Evolutionary conservation across 225 moss, liverwort and hornwort species (phyloP), one percentile per base, ranked within the genome.

Genomic region (Sphagnum tenellum): DNA sequence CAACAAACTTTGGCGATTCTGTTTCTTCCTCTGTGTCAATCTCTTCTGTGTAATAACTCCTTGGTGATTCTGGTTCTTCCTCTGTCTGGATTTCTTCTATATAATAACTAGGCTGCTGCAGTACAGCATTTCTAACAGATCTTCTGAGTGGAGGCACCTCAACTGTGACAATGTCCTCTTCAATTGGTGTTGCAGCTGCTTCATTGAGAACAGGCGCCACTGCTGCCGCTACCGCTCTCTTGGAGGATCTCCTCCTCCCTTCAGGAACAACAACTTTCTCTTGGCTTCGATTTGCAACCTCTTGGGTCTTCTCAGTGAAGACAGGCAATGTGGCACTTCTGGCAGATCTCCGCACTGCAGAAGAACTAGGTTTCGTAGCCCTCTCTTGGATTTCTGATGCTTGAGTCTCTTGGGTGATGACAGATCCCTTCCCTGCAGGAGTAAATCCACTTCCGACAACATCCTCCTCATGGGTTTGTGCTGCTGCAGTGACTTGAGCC

Each of bases 301-400:
- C 4, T 56, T 56, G 56, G 13, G 7, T 3, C 11, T 56, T 56
- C 11, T 56, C 50, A 55, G 48, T 29, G 29, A 29, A 29, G 29
- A 29, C 56, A 6, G 68, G 61, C 9, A 49, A 12, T 3, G 44
- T 47, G 54, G 63, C 80, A 66, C 75, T 80, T 61, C 84, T 71
- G n/a, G 66, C 63, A 48, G 84, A 84, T 55, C 80, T 75, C 44
- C 80, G 72, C 66, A 75, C 61, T 45, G 69, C 61, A 64, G 71
- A 14, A n/a, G 57, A 48, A 66, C 52, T 1, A 14, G 50, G 47
- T 50, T 59, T 9, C 29, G 1, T 29, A 29, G 1, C 29, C 29
- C 29, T 29, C 29, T 29, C 29, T 29, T 29, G 29, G 29, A 29
- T 29, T 29, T 29, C 1, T 29, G 29, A 29, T 29, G 29, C 29